A percentile compares a stretch with the other conserved stretches of the same genome.
phyloP scores from a whole-genome alignment of 1,139 yeast species.

The Barnettozyma hawaiiensis region DNA sequence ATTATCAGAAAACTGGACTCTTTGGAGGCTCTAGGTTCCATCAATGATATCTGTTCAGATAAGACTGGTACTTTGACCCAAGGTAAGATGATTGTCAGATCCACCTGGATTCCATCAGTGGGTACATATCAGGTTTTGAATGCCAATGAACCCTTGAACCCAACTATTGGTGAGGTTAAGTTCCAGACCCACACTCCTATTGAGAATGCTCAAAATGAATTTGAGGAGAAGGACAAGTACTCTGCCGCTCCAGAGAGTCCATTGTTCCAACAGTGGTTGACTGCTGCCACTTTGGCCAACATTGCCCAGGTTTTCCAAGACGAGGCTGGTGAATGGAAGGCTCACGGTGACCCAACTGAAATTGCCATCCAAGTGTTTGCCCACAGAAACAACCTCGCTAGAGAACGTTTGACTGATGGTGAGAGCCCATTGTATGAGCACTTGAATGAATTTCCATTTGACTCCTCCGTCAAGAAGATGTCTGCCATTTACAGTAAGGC shows the following conservation, averaged over 20 bases:
- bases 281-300: slow-evolving; percentile 65
- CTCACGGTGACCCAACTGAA: slow-evolving; percentile 83
- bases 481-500: slow-evolving; percentile 47
- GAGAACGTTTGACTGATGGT: slow-evolving; percentile 39
- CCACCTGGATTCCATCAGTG: slow-evolving; percentile 70
- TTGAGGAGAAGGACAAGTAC: slow-evolving; percentile 22
- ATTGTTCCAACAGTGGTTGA: slow-evolving; percentile 44
- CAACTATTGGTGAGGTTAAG: slow-evolving; percentile 54
- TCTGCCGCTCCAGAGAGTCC: slow-evolving; percentile 26
- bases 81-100: slow-evolving; percentile 71
- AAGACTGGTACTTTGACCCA: slow-evolving; percentile 80
- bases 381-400: slow-evolving; percentile 42
- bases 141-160: slow-evolving; percentile 68
- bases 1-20: slow-evolving; percentile 77
- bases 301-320: slow-evolving; percentile 53
- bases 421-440: slow-evolving; percentile 34
- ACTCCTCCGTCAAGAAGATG: slow-evolving; percentile 70
- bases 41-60: slow-evolving; percentile 77
- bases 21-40: slow-evolving; percentile 74
- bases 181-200: slow-evolving; percentile 39
- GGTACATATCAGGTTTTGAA: slow-evolving; percentile 61
- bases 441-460: slow-evolving; percentile 39
- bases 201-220: slow-evolving; percentile 33
- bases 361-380: slow-evolving; percentile 75
- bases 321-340: slow-evolving; percentile 49